Conservation (phyloP, 2,329 filamentous ascomycete species). For the Neurospora crassa region DNA sequence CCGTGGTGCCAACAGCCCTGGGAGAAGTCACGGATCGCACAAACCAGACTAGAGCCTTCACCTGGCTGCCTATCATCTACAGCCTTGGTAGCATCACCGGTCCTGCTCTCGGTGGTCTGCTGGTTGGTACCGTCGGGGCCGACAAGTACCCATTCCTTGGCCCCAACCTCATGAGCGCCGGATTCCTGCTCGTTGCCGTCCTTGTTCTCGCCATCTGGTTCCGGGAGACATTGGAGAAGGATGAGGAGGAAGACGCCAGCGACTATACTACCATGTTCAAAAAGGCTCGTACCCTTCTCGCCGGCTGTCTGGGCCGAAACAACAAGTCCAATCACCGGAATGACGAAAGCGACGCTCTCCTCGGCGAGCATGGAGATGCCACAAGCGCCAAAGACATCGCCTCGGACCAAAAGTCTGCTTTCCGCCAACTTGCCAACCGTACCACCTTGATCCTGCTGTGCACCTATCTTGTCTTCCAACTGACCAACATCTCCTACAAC, state of each 20-base stretch:
- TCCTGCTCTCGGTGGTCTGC: constrained; percentile 77
- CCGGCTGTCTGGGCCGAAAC: constrained; percentile 17
- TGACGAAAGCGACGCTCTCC: constrained; percentile 10
- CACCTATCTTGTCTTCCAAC: constrained; percentile 87
- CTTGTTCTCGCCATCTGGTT: constrained; percentile 69
- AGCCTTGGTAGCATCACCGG: constrained; percentile 89
- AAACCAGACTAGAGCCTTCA: constrained; percentile 90
- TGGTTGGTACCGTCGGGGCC: constrained; percentile 54
- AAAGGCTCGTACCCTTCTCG: constrained; percentile 21
- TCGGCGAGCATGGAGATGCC: constrained; percentile 13
- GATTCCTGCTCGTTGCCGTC: constrained; percentile 62
- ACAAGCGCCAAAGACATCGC: constrained; percentile 37
- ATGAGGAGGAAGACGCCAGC: constrained; percentile 13
- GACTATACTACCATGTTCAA: constrained; percentile 23
- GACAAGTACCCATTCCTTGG: constrained; percentile 71
- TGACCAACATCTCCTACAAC: constrained; percentile 92
- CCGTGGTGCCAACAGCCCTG: constrained; percentile 84
- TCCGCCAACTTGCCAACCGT: constrained; percentile 58
- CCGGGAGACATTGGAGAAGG: constrained; percentile 69
- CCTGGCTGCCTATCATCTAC: constrained; percentile 93
- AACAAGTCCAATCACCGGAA: constrained; percentile 15
- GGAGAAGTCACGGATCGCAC: constrained; percentile 92
- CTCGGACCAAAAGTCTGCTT: constrained; percentile 35
- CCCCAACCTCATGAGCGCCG: constrained; percentile 73
- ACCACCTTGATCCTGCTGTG: constrained; percentile 73